Evolutionary conservation across 148 eudicot genomes (phyloP).

Genomic region (Camellia granthamiana): DNA sequence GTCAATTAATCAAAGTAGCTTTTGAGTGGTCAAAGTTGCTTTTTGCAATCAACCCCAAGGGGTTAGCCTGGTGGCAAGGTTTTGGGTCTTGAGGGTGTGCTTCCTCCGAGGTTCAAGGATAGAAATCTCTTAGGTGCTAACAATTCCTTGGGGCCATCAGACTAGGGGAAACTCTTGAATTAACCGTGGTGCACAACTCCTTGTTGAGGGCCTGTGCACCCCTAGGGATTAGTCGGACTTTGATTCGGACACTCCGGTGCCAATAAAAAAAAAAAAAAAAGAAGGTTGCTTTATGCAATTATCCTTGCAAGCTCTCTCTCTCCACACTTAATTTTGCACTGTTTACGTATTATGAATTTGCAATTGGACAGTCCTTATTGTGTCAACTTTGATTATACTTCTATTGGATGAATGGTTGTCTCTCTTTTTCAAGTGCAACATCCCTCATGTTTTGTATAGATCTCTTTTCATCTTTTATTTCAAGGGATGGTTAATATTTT

Average conservation of each 20-base stretch:
- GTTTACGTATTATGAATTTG: not conserved
- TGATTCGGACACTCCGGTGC: too few species aligned
- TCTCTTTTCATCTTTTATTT: not conserved
- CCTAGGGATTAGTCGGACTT: too few species aligned
- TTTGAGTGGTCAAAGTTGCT: not conserved
- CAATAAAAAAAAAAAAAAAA: too few species aligned
- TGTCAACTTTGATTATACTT: not conserved
- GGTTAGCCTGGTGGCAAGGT: not conserved
- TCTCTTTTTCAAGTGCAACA: not conserved
- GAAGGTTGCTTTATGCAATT: not conserved
- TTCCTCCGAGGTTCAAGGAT: too few species aligned
- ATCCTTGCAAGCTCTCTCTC: too few species aligned
- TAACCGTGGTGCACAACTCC: too few species aligned
- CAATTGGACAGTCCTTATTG: not conserved
- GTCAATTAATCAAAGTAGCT: not conserved
- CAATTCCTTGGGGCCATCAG: too few species aligned
- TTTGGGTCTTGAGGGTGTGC: too few species aligned
- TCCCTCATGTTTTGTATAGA: not conserved
- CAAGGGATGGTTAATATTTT: conserved; percentile 4
- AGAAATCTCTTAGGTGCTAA: too few species aligned
- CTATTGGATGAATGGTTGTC: not conserved
- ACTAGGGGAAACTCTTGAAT: too few species aligned
- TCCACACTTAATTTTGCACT: too few species aligned
- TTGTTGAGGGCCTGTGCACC: too few species aligned
- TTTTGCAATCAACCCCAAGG: not conserved